A percentile compares a stretch with the other conserved stretches of the same genome.
These are phyloP conservation scores for Sclerotinia subarctica DNA, from an alignment of 2,329 filamentous ascomycete species.

Conservation along the genomic window DNA sequence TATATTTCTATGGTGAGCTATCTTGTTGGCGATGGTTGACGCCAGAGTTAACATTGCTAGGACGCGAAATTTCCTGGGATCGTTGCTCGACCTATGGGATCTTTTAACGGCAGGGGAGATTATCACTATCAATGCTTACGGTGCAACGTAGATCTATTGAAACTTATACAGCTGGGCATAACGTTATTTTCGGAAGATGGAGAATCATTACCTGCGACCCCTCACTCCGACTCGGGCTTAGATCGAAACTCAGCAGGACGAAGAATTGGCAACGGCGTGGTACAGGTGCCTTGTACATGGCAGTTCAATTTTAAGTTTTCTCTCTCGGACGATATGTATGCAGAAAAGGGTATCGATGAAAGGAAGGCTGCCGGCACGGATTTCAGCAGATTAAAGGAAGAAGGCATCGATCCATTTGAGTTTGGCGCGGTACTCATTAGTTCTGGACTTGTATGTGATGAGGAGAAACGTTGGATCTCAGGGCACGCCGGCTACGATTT, in stretches of 20 bases:
- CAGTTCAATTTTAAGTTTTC: constrained; percentile 99
- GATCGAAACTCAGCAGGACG: constrained; percentile 44
- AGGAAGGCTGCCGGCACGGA: constrained; percentile 90
- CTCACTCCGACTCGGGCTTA: constrained; percentile 46
- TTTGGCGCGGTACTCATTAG: constrained; percentile 89
- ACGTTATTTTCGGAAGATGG: constrained; percentile 90
- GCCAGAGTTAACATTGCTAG: constrained; percentile 47
- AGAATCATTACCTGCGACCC: constrained; percentile 68
- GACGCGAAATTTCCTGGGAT: constrained; percentile 99
- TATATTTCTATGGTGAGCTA: constrained; percentile 89
- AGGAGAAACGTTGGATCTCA: constrained; percentile 91
- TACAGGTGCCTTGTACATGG: constrained; percentile 82
- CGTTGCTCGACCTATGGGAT: constrained; percentile 90
- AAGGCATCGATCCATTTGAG: constrained; percentile 84
- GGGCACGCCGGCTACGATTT: constrained; percentile 99
- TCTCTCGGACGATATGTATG: constrained; percentile 94
- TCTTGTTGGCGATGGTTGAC: constrained; percentile 20
- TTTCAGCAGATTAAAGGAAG: constrained; percentile 76
- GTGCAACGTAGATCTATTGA: constrained; percentile 95
- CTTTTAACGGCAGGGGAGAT: constrained; percentile 90
- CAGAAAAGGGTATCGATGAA: constrained; percentile 89
- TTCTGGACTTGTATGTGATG: constrained; percentile 83
- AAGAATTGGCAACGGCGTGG: constrained; percentile 45
- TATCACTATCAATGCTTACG: constrained; percentile 98
- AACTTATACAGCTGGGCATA: constrained; percentile 95